A percentile compares a stretch with the other conserved stretches of the same genome.
These are phyloP conservation scores for Urtica urens DNA, from an alignment of 306 rosid genomes.

Conservation along the genomic window DNA sequence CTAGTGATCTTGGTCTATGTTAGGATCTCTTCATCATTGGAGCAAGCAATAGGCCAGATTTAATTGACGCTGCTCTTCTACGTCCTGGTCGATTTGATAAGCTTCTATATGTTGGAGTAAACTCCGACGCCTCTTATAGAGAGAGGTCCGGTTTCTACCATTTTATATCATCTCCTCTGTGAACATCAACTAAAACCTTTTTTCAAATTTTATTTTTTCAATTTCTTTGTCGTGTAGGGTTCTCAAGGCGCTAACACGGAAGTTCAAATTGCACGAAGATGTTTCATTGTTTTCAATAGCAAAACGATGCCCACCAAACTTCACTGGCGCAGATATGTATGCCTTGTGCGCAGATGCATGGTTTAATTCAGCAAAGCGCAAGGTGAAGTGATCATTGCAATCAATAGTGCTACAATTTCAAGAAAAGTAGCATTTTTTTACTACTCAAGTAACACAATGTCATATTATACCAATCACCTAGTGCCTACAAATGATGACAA, in stretches of 20 bases:
- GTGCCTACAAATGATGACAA: no score
- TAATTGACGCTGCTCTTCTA: constrained; percentile 88
- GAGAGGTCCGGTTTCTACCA: constrained; percentile 41
- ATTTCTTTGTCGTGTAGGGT: constrained; percentile 60
- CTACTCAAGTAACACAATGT: no score
- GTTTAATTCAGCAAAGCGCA: constrained; percentile 92
- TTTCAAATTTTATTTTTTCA: constrained; percentile 2
- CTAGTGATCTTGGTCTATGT: constrained; percentile 5
- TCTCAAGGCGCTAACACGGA: constrained; percentile 78
- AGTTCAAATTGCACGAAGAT: constrained; percentile 66
- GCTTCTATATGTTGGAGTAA: constrained; percentile 80
- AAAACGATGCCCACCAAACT: constrained; percentile 70
- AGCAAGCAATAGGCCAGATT: constrained; percentile 96
- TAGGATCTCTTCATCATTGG: constrained; percentile 94
- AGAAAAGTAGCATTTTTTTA: no score
- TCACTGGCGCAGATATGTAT: constrained; percentile 95
- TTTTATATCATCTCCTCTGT: not conserved
- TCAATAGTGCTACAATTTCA: no score
- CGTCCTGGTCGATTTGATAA: constrained; percentile 97
- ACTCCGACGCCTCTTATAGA: constrained; percentile 76
- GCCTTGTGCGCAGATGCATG: constrained; percentile 97
- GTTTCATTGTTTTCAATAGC: constrained; percentile 71
- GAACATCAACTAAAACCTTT: not conserved
- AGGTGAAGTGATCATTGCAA: constrained; percentile 46
- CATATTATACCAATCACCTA: no score